Base-by-base conservation (phyloP, 2,329 filamentous ascomycete species). In the Colletotrichum tropicale region DNA sequence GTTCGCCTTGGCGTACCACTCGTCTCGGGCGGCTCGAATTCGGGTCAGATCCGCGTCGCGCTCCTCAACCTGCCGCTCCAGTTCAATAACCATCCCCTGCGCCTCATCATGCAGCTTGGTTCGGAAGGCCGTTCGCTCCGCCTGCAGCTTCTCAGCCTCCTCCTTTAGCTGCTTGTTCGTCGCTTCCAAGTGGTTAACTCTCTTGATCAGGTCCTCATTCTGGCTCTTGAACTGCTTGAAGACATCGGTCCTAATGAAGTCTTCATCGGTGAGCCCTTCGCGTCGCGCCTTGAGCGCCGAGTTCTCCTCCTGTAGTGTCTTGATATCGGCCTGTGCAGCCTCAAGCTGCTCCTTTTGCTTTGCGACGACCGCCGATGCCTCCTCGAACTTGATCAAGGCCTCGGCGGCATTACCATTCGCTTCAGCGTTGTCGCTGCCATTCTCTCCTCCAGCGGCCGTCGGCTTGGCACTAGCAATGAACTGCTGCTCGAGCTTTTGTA, bases 271-370 rank as follows among this genome's bases (percentile, higher is more conserved):
- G 60, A 96, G 87, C 71, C 91, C 93, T 16, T 95, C 93, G 64
- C 94, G 88, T 82, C 93, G 89, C 18, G 87, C 85, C 80, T 89
- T 96, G 38, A 96, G 86, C 7, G 92, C 90, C 21, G 95, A 96
- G 58, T 98, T 91, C 81, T 98, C 95, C 77, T 96, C 93, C 38
- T 94, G 91, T 56, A 96, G 82, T 24, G 88, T 88, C 80, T 93
- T 93, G 79, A 95, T 95, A 79, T 98, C 95, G 3, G 91, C 88
- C 78, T 98, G 91, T 28, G 97, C 88, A 72, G 93, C 90, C 69
- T 97, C 94, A 2, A 98, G 85, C 81, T 98, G 97, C 80, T 97
- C 93, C 84, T 98, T 98, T 79, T 97, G 94, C 84, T 96, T 98
- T 26, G 92, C 91, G 16, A 94, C 92, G 16, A 93, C 90, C 4